Evolutionary conservation across 371 early-diverging fungal genomes (phyloP), one percentile per base, ranked within the genome.

Genomic region (Blakeslea trispora): DNA sequence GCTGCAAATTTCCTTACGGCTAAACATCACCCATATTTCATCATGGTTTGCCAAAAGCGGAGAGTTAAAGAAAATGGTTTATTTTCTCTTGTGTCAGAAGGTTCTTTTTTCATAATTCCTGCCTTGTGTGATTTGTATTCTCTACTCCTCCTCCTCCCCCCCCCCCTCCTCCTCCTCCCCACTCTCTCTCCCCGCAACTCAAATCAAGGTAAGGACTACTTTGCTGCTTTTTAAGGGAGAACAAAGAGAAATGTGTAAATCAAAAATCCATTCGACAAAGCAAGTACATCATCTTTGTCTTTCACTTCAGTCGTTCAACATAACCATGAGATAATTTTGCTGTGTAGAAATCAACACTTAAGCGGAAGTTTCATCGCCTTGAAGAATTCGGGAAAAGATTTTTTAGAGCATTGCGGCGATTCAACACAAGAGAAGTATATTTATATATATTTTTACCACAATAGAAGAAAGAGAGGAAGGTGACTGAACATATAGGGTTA

Each of bases 21-120:
- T 55, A 55, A 55, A 55, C 41, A 55, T 32, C 55, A 37, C 37
- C 37, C 37, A 37, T 37, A 37, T 55, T 55, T 41, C 55, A 54
- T 46, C 22, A 46, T 37, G 37, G 37, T 11, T 37, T 37, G 14
- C 37, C 37, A 6, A 37, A 37, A 37, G 37, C 37, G 37, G 37
- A 37, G 37, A 28, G 28, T 28, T 28, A 28, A 28, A 28, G 28
- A 7, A 7, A 28, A 28, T 28, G 28, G 7, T 28, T 28, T 7
- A 28, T 37, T 37, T 37, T 37, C 37, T 37, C 37, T 37, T 28
- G 28, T 28, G 28, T 28, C 28, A 28, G 28, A 28, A 28, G 5
- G 28, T 28, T 28, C 28, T 28, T 28, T 28, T 28, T 28, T 28
- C 28, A 28, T 28, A 28, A 28, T 28, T 28, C 28, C 28, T 28